Evolutionary conservation across 75 land plant species (phyloP), one percentile per base, ranked within the genome.

Genomic region (Cunninghamia lanceolata): DNA sequence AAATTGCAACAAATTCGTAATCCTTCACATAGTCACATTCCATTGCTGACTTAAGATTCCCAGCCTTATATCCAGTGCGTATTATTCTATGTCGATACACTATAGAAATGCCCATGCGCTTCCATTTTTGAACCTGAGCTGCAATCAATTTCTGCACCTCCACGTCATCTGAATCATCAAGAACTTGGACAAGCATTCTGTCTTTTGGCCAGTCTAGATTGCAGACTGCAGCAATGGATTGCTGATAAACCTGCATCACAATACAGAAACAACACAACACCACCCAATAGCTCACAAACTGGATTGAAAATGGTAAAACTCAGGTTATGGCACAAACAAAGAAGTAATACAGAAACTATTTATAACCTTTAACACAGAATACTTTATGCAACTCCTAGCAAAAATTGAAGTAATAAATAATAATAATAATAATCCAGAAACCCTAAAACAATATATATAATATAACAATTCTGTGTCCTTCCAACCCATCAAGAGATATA

Each of bases 1-100:
- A 91, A 40, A 92, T 92, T n/a, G 93, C 86, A 39, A 92, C 93
- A 87, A 91, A 92, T 52, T 92, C 93, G 42, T 92, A 92, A 76
- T 92, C 90, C 70, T 92, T 92, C 78, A 92, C 93, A 86, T 92
- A 92, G n/a, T 91, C 93, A 84, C 93, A 92, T 71, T 68, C 43
- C 93, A 92, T 92, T 7, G 93, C 93, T 11, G 93, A 86, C 52
- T 89, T 91, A 34, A 92, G 87, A 84, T 92, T 92, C 46, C 93
- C 93, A 28, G 93, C 93, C 84, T 92, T 92, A 82, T 92, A 92
- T 30, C 93, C 93, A 40, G 92, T 89, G 15, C 93, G 93, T 16
- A 88, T 82, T 15, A 90, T 74, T 25, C 93, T 89, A 47, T 92
- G 93, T 82, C 90, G 70, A 54, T 92, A 92, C 30, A 92, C 63